Conservation (phyloP, 2,329 filamentous ascomycete species). For the Ceratocystiopsis minuta region DNA sequence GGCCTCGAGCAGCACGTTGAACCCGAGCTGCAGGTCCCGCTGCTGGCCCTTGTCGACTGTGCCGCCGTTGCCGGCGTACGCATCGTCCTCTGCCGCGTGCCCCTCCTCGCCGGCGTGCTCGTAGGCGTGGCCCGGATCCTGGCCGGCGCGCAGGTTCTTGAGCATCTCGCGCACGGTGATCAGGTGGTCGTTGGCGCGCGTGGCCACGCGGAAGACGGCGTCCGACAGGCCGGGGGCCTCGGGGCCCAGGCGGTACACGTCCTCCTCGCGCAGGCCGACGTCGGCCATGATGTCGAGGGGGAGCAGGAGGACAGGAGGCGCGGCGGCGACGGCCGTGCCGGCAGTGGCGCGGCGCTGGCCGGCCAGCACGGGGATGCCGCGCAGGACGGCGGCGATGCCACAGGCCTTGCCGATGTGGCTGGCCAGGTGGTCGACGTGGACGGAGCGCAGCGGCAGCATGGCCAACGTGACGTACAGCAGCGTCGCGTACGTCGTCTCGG, state of each 20-base stretch:
- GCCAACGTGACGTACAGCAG: slow-evolving; percentile 78
- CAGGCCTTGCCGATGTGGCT: slow-evolving; percentile 90
- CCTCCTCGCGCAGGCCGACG: slow-evolving; percentile 65
- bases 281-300: slow-evolving; percentile 84
- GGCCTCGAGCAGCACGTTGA: slow-evolving; percentile 66
- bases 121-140: slow-evolving; percentile 67
- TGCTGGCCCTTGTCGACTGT: slow-evolving; percentile 20
- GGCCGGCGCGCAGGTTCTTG: slow-evolving; percentile 54
- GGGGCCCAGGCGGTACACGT: slow-evolving; percentile 66
- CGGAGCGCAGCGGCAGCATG: slow-evolving; percentile 57
- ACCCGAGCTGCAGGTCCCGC: slow-evolving; percentile 34
- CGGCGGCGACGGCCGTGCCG: slow-evolving; percentile 19
- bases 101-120: slow-evolving; percentile 71
- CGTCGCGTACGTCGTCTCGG: slow-evolving; percentile 87
- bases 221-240: slow-evolving; percentile 69
- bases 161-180: slow-evolving; percentile 91
- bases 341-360: slow-evolving; percentile 21
- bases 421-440: slow-evolving; percentile 80
- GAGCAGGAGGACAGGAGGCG: slow-evolving; percentile 45
- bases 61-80: not conserved
- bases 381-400: slow-evolving; percentile 71
- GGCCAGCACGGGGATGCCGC: slow-evolving; percentile 75
- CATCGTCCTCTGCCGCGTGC: slow-evolving; percentile 25
- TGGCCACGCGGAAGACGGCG: slow-evolving; percentile 82
- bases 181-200: slow-evolving; percentile 83